These are phyloP conservation scores for Rubroboletus pulcherrimus DNA, from an alignment of 768 basidiomycete species.

Conservation along the genomic window DNA sequence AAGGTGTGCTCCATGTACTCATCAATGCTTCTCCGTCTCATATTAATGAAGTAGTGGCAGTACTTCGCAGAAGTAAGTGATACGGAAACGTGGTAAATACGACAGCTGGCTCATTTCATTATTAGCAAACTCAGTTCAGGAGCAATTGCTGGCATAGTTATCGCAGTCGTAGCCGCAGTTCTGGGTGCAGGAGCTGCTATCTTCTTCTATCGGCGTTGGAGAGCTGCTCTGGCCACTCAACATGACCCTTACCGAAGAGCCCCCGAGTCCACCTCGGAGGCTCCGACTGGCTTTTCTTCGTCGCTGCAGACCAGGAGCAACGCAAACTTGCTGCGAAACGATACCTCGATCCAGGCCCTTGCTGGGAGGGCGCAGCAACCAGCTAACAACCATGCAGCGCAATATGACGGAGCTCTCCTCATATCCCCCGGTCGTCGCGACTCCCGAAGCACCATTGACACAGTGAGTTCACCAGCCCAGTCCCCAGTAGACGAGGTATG, in stretches of 20 bases:
- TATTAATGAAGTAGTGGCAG: not conserved
- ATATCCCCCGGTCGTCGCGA: slow-evolving; percentile 6
- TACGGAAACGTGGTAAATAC: not conserved
- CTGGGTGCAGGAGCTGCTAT: slow-evolving; percentile 11
- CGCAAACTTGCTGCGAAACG: slow-evolving; percentile 7
- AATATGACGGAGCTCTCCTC: not conserved
- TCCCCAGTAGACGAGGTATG: slow-evolving; percentile 19
- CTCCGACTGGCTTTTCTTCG: slow-evolving; percentile 18
- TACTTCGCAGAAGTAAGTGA: slow-evolving; percentile 13
- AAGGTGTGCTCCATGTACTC: not conserved
- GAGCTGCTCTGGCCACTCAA: slow-evolving; percentile 15
- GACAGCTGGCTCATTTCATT: not conserved
- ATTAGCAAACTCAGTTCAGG: slow-evolving; percentile 19
- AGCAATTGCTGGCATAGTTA: slow-evolving; percentile 21
- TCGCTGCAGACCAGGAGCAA: slow-evolving; percentile 18
- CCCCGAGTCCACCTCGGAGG: not conserved
- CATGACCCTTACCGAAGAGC: slow-evolving; percentile 7
- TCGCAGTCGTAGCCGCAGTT: slow-evolving; percentile 14
- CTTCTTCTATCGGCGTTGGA: slow-evolving; percentile 31
- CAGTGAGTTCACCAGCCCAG: not conserved
- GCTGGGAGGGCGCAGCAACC: slow-evolving; percentile 9
- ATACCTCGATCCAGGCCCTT: not conserved
- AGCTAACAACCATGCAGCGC: not conserved
- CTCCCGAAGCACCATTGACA: slow-evolving; percentile 7
- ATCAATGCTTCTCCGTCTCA: not conserved